Conservation (phyloP, 108 stramenopile genomes). For the Skeletonema potamos region DNA sequence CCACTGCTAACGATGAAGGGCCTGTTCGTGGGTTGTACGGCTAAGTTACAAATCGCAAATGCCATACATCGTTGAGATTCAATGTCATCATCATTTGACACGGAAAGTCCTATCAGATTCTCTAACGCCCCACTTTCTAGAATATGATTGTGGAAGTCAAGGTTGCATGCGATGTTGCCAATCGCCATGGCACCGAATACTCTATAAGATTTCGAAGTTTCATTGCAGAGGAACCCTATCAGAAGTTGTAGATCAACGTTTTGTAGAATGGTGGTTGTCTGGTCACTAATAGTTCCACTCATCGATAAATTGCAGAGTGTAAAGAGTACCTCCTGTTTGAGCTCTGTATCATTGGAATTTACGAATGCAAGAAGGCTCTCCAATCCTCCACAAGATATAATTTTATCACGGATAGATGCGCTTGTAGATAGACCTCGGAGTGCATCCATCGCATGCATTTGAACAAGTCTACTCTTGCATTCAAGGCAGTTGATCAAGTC, state of each 20-base stretch:
- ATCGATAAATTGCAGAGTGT: constrained; percentile 82
- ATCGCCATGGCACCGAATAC: constrained; percentile 88
- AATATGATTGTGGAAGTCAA: constrained; percentile 49
- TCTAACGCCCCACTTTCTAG: constrained; percentile 62
- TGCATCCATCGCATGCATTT: constrained; percentile 59
- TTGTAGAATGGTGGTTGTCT: constrained; percentile 56
- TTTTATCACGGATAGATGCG: constrained; percentile 49
- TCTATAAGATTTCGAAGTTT: constrained; percentile 71
- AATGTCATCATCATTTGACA: constrained; percentile 50
- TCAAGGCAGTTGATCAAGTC: constrained; percentile 28
- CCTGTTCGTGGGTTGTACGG: constrained; percentile 53
- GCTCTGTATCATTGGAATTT: constrained; percentile 64
- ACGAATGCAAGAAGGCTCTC: constrained; percentile 64
- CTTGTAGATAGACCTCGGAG: constrained; percentile 76
- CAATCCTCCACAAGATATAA: constrained; percentile 56
- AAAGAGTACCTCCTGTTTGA: constrained; percentile 79
- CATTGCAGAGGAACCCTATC: constrained; percentile 74
- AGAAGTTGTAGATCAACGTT: constrained; percentile 63
- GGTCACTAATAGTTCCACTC: constrained; percentile 76
- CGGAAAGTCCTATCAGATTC: constrained; percentile 57
- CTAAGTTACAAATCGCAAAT: constrained; percentile 80
- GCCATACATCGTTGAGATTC: constrained; percentile 87
- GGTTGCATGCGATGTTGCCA: constrained; percentile 80
- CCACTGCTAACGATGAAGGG: constrained; percentile 64
- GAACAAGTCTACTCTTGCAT: constrained; percentile 32